Percentiles rank a stretch among this genome's conserved stretches.
These are phyloP conservation scores for Dimocarpus longan DNA, from an alignment of 345 rosid species.

Conservation along the genomic window DNA sequence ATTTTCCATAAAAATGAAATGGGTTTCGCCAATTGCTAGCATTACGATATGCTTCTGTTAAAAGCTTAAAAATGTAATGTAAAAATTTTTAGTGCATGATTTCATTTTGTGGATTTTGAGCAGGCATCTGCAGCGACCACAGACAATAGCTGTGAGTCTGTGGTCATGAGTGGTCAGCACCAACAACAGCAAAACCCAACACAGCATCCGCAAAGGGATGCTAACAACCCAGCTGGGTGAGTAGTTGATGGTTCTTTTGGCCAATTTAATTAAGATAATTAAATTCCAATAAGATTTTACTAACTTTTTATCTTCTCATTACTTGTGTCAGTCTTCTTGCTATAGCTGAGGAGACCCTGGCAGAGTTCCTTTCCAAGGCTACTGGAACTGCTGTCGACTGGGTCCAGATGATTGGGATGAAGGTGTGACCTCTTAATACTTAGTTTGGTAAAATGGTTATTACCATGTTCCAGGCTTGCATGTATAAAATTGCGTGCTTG, in stretches of 20 bases:
- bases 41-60: neutral
- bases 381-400: constrained; percentile 99
- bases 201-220: constrained; percentile 91
- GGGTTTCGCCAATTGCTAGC: neutral
- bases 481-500: neutral
- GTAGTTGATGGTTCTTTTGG: constrained; percentile 12
- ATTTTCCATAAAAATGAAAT: neutral
- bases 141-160: constrained; percentile 99
- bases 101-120: constrained; percentile 7
- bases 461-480: too few species aligned
- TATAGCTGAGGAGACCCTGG: constrained; percentile 93
- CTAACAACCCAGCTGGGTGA: constrained; percentile 98
- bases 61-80: too few species aligned
- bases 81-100: neutral
- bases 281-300: neutral
- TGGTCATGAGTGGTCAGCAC: constrained; percentile 97
- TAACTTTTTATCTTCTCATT: neutral
- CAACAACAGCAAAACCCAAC: constrained; percentile 97
- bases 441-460: neutral
- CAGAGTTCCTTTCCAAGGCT: constrained; percentile 94
- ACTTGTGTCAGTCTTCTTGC: constrained; percentile 67
- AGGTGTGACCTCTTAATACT: constrained; percentile 45
- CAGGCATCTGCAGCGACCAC: constrained; percentile 95
- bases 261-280: neutral
- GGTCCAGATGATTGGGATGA: constrained; percentile 99